Evolutionary conservation across 148 eudicot genomes (phyloP), one percentile per base, ranked within the genome.

Genomic region (Oxyria digyna): DNA sequence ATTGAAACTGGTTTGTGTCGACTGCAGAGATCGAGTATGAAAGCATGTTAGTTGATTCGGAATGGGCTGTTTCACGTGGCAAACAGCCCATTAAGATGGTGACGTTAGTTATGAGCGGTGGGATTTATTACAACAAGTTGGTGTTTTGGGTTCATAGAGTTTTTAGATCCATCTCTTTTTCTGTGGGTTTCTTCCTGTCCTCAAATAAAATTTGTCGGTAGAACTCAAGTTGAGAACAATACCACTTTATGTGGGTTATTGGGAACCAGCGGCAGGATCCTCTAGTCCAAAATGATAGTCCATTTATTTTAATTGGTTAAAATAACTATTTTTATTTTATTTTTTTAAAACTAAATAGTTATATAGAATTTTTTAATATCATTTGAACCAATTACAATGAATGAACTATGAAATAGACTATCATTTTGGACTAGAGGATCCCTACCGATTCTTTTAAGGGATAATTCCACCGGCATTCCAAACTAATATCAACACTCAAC

Each of bases 41-140:
- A 31, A 59, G 1, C 65, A 59, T 29, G 65, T 59, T 59, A 59
- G 65, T 59, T 59, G 21, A 59, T 59, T 59, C 65, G 65, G 37
- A 59, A 29, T 59, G 65, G 31, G 4, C 65, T 24, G 37, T 59
- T 9, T 59, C 65, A 59, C 65, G 37, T 59, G 65, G 20, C 12
- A 8, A 23, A 26, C 65, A 59, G 37, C 65, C 29, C 38, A 59
- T 27, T 0, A 59, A 29, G 65, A 59, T 20, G 65, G 65, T 59
- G 65, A 59, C 14, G 65, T 14, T 59, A 59, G 2, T 23, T 59
- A 33, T 27, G 37, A 59, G 9, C 64, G 64, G 64, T 57, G 37
- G 64, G 20, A 54, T 52, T 52, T 4, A 59, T 59, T 59, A 15
- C 29, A 29, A 59, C 65, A 59, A 59, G 65, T 59, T 59, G 65